A percentile compares a stretch with the other conserved stretches of the same genome.
Conservation (phyloP, 2,329 filamentous ascomycete species). For the Plenodomus biglobosus region DNA sequence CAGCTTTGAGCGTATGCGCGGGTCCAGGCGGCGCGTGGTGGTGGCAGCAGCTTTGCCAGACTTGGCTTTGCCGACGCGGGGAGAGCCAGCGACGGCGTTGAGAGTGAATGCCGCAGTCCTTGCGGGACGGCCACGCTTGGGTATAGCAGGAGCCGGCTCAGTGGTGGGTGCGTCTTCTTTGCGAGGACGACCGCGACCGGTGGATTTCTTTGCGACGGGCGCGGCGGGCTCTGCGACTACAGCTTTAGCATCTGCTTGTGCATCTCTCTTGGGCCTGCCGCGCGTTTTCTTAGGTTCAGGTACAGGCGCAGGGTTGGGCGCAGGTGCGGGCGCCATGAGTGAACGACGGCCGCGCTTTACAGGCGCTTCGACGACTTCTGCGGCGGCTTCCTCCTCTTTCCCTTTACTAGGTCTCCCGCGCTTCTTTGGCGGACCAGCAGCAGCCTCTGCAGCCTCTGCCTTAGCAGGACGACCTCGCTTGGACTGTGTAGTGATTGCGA, state of each 20-base stretch:
- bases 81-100: conserved; percentile 19
- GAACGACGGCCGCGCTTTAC: conserved; percentile 19
- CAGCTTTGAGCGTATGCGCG: conserved; percentile 23
- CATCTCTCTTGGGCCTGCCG: conserved; percentile 12
- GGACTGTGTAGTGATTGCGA: conserved; percentile 5
- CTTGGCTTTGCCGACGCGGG: conserved; percentile 23
- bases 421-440: conserved; percentile 18
- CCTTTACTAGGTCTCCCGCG: conserved; percentile 25
- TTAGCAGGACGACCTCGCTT: conserved; percentile 25
- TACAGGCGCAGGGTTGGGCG: not conserved
- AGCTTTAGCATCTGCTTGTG: conserved; percentile 8
- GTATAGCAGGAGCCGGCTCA: conserved; percentile 3
- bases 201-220: conserved; percentile 12
- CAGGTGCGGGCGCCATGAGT: not conserved
- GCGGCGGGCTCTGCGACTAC: conserved; percentile 1
- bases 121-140: conserved; percentile 19
- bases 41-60: conserved; percentile 5
- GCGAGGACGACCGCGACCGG: conserved; percentile 7
- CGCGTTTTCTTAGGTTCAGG: not conserved
- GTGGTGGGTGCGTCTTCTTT: conserved; percentile 5
- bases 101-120: conserved; percentile 12
- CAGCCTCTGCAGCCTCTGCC: not conserved
- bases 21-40: conserved; percentile 16
- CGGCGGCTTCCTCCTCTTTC: conserved; percentile 6
- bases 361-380: conserved; percentile 8